Conservation (phyloP, 2,329 filamentous ascomycete genomes). For the Phaeosphaeria sp. region DNA sequence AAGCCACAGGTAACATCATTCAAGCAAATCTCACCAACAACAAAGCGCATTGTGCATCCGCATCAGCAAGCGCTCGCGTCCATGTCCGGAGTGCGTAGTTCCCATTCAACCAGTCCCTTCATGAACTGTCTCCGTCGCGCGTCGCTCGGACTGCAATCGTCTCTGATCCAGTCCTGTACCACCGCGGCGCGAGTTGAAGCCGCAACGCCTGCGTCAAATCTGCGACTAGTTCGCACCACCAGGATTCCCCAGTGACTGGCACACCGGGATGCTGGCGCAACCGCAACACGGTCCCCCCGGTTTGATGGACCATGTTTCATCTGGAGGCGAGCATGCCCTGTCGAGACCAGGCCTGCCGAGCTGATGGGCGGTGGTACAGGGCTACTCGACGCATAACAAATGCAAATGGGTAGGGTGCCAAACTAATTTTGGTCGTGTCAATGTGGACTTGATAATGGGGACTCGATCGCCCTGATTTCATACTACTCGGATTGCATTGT, state of each 20-base stretch:
- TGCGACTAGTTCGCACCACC: slow-evolving; percentile 27
- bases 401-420: slow-evolving; percentile 19
- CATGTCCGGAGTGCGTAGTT: slow-evolving; percentile 1
- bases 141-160: background rate
- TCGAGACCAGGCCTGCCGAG: slow-evolving; percentile 17
- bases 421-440: slow-evolving; percentile 22
- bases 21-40: slow-evolving; percentile 12
- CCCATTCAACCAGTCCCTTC: background rate
- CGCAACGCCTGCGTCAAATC: slow-evolving; percentile 12
- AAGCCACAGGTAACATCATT: slow-evolving; percentile 9
- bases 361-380: slow-evolving; percentile 26
- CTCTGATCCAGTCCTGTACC: slow-evolving; percentile 4
- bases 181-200: slow-evolving; percentile 9
- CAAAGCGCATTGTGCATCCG: slow-evolving; percentile 8
- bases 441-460: slow-evolving; percentile 20
- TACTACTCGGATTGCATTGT: background rate
- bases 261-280: slow-evolving; percentile 21
- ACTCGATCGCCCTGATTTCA: slow-evolving; percentile 9
- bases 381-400: slow-evolving; percentile 29
- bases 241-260: slow-evolving; percentile 15
- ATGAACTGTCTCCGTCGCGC: background rate
- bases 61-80: slow-evolving; percentile 16
- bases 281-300: slow-evolving; percentile 13
- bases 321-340: slow-evolving; percentile 27
- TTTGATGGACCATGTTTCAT: slow-evolving; percentile 36